Base-by-base conservation (phyloP, 1,139 yeast genomes). In the Scheffersomyces segobiensis region DNA sequence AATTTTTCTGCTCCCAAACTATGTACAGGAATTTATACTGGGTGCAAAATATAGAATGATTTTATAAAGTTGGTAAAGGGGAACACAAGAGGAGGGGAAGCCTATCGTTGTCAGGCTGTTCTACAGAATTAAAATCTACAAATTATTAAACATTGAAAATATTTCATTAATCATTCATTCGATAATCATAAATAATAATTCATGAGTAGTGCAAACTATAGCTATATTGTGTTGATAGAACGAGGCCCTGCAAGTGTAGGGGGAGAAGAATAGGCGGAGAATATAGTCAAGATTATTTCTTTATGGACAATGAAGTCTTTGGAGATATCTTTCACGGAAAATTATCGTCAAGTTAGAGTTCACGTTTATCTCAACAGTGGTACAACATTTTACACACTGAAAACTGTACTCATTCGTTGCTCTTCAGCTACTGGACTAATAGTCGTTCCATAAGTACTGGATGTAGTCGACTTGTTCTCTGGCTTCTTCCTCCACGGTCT, bases 401-500 rank as follows among this genome's bases (percentile, higher is more conserved):
- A n/a, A 32, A 32, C 5, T 32, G 12, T 32, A 32, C 42, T 32
- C 24, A 5, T 32, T 20, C 26, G 19, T 48, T n/a, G 18, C 22
- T 24, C 24, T 24, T 8, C n/a, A 20, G 10, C 8, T 3, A 5
- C 3, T 21, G 19, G 20, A 48, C 24, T 21, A 48, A n/a, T 48
- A 48, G 50, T 48, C 50, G 24, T 48, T 48, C 50, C 50, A 48
- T n/a, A 48, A 48, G 50, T 48, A 48, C 24, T 19, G 50, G 24
- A 48, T 21, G 24, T 48, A 48, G 26, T 48, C 50, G 24, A 48
- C 50, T 20, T 24, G 50, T 48, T 48, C 50, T 48, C 24, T 21
- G 50, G 50, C 50, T 48, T 14, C 50, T 20, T 48, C 50, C 10
- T 21, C 50, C 20, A n/a, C 26, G n/a, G 24, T 20, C 18, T 12